Percentiles rank a stretch among this genome's conserved stretches.
Conservation (phyloP, 1,284 basidiomycete species). For the Fistulina hepatica region DNA sequence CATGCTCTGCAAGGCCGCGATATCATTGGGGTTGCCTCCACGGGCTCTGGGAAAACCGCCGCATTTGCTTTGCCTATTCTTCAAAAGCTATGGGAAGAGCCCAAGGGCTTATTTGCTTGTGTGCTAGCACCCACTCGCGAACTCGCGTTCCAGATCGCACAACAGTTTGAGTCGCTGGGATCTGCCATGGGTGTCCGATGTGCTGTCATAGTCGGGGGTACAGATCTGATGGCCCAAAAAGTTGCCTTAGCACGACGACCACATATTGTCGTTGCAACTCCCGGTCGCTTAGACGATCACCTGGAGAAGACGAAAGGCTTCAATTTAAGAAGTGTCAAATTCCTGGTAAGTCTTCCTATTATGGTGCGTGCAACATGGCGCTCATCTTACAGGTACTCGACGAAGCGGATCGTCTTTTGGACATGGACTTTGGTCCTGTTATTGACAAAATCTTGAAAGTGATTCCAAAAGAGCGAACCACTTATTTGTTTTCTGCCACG, state of each 20-base stretch:
- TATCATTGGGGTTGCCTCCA: conserved; percentile 96
- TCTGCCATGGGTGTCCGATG: conserved; percentile 90
- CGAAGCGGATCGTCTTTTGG: conserved; percentile 93
- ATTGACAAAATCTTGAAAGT: conserved; percentile 97
- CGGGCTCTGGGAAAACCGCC: conserved; percentile 96
- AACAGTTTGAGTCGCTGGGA: conserved; percentile 91
- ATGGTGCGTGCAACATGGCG: background rate
- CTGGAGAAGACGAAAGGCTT: conserved; percentile 98
- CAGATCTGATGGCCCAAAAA: conserved; percentile 90
- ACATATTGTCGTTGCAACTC: conserved; percentile 96
- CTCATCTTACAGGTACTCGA: conserved; percentile 66
- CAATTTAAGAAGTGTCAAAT: conserved; percentile 78
- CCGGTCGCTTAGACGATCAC: conserved; percentile 91
- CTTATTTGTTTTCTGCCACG: conserved; percentile 98
- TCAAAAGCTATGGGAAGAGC: conserved; percentile 95
- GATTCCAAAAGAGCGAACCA: conserved; percentile 89
- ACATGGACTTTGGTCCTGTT: conserved; percentile 95
- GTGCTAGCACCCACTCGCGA: conserved; percentile 95
- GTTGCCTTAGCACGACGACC: conserved; percentile 91
- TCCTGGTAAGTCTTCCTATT: conserved; percentile 52
- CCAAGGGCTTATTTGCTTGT: conserved; percentile 88
- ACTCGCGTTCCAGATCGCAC: conserved; percentile 96
- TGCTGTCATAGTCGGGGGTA: conserved; percentile 89
- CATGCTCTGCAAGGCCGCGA: conserved; percentile 86
- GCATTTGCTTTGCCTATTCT: conserved; percentile 95